phyloP scores from a whole-genome alignment of 176 grass and related monocot genomes.

The Cenchrus fungigraminus region DNA sequence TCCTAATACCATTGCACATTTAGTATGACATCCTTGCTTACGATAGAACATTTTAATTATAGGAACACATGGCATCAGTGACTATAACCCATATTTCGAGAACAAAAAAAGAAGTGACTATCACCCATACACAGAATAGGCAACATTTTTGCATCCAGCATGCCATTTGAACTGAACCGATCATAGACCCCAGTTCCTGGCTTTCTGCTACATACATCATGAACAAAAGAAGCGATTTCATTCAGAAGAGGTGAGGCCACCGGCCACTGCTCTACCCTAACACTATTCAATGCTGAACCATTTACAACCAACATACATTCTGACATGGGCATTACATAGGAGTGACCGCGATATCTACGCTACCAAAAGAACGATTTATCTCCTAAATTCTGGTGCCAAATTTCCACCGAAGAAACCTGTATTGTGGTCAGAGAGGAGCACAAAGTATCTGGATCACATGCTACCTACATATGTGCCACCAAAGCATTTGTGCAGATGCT shows the following conservation, averaged over 20 bases:
- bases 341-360: constrained; percentile 42
- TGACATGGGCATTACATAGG: constrained; percentile 51
- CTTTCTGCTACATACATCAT: constrained; percentile 33
- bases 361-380: constrained; percentile 35
- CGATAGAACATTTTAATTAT: neutral
- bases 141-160: constrained; percentile 32
- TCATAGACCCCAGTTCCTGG: constrained; percentile 18
- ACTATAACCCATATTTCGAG: too few species aligned
- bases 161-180: constrained; percentile 39
- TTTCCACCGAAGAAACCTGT: constrained; percentile 56
- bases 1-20: too few species aligned
- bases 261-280: constrained; percentile 58
- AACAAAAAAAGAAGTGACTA: neutral
- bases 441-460: constrained; percentile 35
- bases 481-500: constrained; percentile 49
- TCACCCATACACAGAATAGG: neutral
- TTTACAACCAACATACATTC: constrained; percentile 63
- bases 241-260: constrained; percentile 31
- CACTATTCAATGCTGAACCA: constrained; percentile 60
- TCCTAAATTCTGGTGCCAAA: constrained; percentile 64
- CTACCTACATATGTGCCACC: constrained; percentile 38
- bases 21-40: neutral
- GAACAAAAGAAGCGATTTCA: constrained; percentile 41
- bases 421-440: constrained; percentile 47
- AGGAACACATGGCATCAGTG: neutral